Evolutionary conservation across 495 filamentous ascomycete genomes (phyloP).

Genomic region (Parachaetomium inaequale): DNA sequence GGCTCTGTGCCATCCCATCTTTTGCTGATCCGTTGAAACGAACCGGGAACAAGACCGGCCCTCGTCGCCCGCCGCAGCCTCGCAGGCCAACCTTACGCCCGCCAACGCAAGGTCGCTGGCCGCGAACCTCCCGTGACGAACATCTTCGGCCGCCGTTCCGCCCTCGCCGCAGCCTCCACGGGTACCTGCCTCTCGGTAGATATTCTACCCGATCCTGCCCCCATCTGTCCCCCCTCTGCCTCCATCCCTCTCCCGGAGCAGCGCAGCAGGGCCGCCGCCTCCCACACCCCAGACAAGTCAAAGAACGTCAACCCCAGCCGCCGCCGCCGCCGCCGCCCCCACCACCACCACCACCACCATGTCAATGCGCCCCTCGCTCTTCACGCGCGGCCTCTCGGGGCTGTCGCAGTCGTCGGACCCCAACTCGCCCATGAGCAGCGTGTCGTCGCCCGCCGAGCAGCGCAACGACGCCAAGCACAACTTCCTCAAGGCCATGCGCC

Average conservation of each 20-base stretch:
- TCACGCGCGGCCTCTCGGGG: slow-evolving; percentile 52
- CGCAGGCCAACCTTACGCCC: slow-evolving; percentile 10
- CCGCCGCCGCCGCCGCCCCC: background rate
- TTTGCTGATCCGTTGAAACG: slow-evolving; percentile 8
- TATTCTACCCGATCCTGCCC: slow-evolving; percentile 2
- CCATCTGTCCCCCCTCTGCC: background rate
- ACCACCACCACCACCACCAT: slow-evolving; percentile 29
- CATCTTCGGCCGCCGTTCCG: background rate
- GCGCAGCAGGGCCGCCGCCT: background rate
- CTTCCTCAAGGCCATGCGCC: slow-evolving; percentile 56
- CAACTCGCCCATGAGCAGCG: slow-evolving; percentile 49
- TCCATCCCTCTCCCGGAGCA: background rate
- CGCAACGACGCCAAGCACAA: slow-evolving; percentile 59
- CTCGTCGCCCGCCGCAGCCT: slow-evolving; percentile 6
- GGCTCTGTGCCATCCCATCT: slow-evolving; percentile 3
- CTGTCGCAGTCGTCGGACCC: slow-evolving; percentile 49
- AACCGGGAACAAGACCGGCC: slow-evolving; percentile 9
- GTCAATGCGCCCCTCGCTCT: slow-evolving; percentile 49
- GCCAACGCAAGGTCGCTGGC: background rate
- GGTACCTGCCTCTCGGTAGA: background rate
- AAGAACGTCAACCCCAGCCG: background rate
- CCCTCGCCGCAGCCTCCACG: background rate
- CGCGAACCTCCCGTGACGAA: background rate
- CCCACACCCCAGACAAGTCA: background rate
- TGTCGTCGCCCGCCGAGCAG: slow-evolving; percentile 53